phyloP scores from a whole-genome alignment of 495 filamentous ascomycete species.

The Talaromyces ruber region DNA sequence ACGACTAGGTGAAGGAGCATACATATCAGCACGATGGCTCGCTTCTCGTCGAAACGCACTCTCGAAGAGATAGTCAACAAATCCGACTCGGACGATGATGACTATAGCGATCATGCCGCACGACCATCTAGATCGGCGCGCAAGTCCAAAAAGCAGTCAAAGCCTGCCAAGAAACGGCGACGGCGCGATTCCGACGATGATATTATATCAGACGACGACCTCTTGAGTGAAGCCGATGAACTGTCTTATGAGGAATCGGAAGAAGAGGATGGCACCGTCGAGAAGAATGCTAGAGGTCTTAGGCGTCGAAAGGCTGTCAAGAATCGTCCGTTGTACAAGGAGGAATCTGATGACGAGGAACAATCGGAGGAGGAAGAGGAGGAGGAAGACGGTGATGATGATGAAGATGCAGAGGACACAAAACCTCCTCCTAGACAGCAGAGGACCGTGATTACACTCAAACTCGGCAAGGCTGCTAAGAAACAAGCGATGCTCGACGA shows the following conservation, averaged over 20 bases:
- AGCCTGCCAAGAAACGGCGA: slow-evolving; percentile 39
- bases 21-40: slow-evolving; percentile 31
- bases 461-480: slow-evolving; percentile 26
- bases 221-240: slow-evolving; percentile 50
- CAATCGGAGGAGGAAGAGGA: slow-evolving; percentile 14
- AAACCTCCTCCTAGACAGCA: slow-evolving; percentile 23
- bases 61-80: slow-evolving; percentile 69
- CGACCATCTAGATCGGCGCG: slow-evolving; percentile 24
- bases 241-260: slow-evolving; percentile 50
- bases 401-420: slow-evolving; percentile 23
- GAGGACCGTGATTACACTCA: slow-evolving; percentile 34
- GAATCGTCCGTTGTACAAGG: slow-evolving; percentile 33
- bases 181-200: slow-evolving; percentile 51
- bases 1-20: neutral
- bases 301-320: slow-evolving; percentile 56
- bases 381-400: slow-evolving; percentile 15
- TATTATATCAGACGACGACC: slow-evolving; percentile 61
- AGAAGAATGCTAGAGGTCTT: slow-evolving; percentile 60
- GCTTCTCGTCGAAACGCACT: slow-evolving; percentile 51
- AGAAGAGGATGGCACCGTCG: slow-evolving; percentile 56
- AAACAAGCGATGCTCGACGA: slow-evolving; percentile 19
- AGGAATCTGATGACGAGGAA: slow-evolving; percentile 15
- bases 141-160: slow-evolving; percentile 35
- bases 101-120: slow-evolving; percentile 47
- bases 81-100: slow-evolving; percentile 77